phyloP scores from a whole-genome alignment of 2,329 filamentous ascomycete genomes.

The Colletotrichum godetiae region DNA sequence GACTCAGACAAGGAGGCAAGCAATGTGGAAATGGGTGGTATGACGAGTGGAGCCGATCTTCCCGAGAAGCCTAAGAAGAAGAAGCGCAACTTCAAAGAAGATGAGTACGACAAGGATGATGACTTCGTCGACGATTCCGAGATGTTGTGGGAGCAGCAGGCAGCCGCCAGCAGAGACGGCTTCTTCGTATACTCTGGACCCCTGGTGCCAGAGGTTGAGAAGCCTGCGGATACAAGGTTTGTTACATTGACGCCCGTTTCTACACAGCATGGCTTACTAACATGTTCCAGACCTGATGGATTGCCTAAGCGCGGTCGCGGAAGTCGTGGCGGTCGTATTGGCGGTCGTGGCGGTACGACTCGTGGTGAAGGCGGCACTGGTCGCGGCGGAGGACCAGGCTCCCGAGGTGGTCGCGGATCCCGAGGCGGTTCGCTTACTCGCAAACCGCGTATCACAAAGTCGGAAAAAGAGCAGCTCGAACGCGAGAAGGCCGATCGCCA shows the following conservation, averaged over 20 bases:
- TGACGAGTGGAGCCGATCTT: conserved; percentile 69
- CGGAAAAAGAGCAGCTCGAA: conserved; percentile 84
- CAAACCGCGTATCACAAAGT: conserved; percentile 88
- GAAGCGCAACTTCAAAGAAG: conserved; percentile 83
- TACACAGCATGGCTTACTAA: conserved; percentile 46
- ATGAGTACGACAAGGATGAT: conserved; percentile 86
- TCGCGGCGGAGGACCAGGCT: conserved; percentile 71
- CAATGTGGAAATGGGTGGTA: conserved; percentile 87
- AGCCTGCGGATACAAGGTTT: conserved; percentile 65
- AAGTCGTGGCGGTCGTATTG: conserved; percentile 60
- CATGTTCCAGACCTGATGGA: conserved; percentile 69
- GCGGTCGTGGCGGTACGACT: conserved; percentile 71
- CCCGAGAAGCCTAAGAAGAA: conserved; percentile 76
- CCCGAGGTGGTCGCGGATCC: conserved; percentile 76
- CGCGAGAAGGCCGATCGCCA: conserved; percentile 84
- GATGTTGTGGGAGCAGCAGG: conserved; percentile 93
- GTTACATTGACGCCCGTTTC: conserved; percentile 42
- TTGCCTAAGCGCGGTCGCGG: conserved; percentile 73
- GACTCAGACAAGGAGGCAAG: conserved; percentile 84
- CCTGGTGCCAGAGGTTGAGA: conserved; percentile 87
- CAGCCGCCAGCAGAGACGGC: conserved; percentile 92
- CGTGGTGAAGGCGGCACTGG: conserved; percentile 59
- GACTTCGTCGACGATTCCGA: conserved; percentile 95
- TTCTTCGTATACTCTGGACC: conserved; percentile 99
- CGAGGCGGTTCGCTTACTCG: conserved; percentile 79